Base-by-base conservation (phyloP, 805 yeast genomes). In the Ogataea paradorogensis region DNA sequence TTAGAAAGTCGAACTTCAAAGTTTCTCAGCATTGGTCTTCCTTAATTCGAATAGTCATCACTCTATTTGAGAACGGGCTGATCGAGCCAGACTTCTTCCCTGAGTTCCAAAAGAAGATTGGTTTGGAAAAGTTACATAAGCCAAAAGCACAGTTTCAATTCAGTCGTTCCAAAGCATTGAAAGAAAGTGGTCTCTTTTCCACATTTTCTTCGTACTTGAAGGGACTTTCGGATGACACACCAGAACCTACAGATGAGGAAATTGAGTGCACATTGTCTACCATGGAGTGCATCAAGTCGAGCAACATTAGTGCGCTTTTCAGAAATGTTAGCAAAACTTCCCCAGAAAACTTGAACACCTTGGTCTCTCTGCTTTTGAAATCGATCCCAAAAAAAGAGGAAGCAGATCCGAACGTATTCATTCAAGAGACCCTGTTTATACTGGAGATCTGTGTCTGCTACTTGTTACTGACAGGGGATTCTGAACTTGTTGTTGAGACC, bases 201-300 rank as follows among this genome's bases (percentile, higher is more conserved):
- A 85, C 98, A 0, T 82, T 93, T 52, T 89, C 97, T 1, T 87
- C 96, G 0, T 91, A 89, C 55, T 74, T 93, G 62, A 86, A 93
- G 47, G 93, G 97, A 14, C 76, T 82, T 42, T 70, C 83, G 1
- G 97, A 89, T 53, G 95, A 87, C 38, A 80, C 85, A 3, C 82
- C 84, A 0, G 98, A 91, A 60, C 99, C 99, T 9, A 77, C 95
- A 2, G 95, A 86, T 41, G 95, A 87, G 55, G 97, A 91, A 51
- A 82, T 93, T 35, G 95, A 89, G 47, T 76, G 86, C 5, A 86
- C 98, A 0, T 61, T 84, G 10, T 81, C 88, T 5, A 84, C 96
- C 0, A 65, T 83, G 30, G 95, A 90, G 50, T 91, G 97, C 58
- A 71, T 91, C 36, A 76, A 76, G 37, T 78, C 91, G 0, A 79